phyloP scores from a whole-genome alignment of 148 eudicot genomes.

The Diospyros lotus region DNA sequence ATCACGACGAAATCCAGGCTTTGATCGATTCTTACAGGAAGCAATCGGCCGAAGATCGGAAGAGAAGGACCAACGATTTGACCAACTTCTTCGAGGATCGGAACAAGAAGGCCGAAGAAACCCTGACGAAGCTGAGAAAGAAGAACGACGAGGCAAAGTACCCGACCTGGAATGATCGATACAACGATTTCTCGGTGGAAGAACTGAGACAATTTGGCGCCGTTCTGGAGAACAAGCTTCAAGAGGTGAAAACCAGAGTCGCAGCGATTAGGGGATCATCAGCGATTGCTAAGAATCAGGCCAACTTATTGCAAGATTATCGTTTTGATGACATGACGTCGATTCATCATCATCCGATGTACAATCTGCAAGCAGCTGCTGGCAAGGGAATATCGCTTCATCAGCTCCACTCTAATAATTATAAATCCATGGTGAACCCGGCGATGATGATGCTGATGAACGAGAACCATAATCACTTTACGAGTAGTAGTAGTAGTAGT shows the following conservation, averaged over 20 bases:
- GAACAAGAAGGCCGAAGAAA: neutral
- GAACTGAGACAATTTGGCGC: neutral
- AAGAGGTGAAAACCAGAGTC: neutral
- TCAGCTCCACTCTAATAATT: too few species aligned
- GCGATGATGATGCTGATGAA: neutral
- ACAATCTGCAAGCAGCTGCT: neutral
- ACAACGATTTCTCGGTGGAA: neutral
- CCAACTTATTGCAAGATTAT: neutral
- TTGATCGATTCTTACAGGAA: conserved; percentile 12
- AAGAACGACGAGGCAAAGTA: conserved; percentile 10
- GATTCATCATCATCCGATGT: neutral
- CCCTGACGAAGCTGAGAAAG: neutral
- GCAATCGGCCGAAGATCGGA: conserved; percentile 1
- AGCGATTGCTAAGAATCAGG: neutral
- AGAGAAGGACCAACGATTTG: neutral
- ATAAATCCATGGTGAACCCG: neutral
- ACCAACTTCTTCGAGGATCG: conserved; percentile 6
- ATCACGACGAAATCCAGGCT: neutral
- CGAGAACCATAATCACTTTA: neutral
- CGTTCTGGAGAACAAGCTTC: neutral
- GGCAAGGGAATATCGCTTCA: neutral
- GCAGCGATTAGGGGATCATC: neutral
- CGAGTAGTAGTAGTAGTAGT: neutral
- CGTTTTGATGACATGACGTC: neutral
- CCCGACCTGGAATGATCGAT: conserved; percentile 1